A percentile compares a stretch with the other conserved stretches of the same genome.
Conservation (phyloP, 108 stramenopile genomes). For the Pelagomonas calceolata region DNA sequence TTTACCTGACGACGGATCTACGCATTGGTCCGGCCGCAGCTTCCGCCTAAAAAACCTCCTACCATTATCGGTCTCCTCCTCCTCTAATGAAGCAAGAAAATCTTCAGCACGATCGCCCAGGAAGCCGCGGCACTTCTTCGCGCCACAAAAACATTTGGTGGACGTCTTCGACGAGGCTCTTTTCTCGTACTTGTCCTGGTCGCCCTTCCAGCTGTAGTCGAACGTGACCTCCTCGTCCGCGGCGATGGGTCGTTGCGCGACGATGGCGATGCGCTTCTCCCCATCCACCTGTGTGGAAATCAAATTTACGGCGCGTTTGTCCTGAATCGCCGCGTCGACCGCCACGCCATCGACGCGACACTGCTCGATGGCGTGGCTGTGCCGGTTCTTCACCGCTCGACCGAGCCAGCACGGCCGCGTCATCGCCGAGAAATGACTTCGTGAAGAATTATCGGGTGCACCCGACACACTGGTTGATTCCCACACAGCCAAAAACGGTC, state of each 20-base stretch:
- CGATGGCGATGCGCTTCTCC: conserved; percentile 64
- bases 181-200: neutral
- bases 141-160: conserved; percentile 70
- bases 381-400: too few species aligned
- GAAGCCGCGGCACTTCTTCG: conserved; percentile 70
- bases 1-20: neutral
- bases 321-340: too few species aligned
- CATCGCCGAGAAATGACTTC: too few species aligned
- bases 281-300: too few species aligned
- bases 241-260: conserved; percentile 63
- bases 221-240: conserved; percentile 88
- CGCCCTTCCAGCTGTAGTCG: conserved; percentile 76
- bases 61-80: too few species aligned
- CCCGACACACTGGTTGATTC: too few species aligned
- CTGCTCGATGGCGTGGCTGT: too few species aligned
- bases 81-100: neutral
- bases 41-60: neutral
- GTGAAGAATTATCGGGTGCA: too few species aligned
- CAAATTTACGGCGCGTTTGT: too few species aligned
- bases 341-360: too few species aligned
- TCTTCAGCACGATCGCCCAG: conserved; percentile 48
- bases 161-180: neutral
- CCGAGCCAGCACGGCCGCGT: too few species aligned
- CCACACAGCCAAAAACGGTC: too few species aligned
- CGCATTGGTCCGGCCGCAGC: neutral